Conservation (phyloP, 768 basidiomycete species). For the Phanerochaete sordida region DNA sequence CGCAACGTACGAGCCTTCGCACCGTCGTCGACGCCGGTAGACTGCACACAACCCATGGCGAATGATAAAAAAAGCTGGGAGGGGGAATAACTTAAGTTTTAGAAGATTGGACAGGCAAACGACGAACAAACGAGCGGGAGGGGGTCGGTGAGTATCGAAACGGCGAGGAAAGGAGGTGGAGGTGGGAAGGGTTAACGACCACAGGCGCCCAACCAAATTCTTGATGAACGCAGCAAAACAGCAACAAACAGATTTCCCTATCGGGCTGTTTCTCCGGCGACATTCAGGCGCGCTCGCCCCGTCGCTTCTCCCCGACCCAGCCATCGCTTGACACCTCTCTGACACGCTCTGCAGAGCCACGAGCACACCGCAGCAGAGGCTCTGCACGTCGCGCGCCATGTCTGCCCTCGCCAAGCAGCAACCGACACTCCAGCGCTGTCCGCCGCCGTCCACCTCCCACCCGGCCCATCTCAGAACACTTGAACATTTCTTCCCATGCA, state of each 20-base stretch:
- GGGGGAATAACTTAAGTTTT: neutral
- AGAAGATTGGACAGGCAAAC: neutral
- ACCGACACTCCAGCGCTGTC: no score
- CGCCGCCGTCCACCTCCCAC: no score
- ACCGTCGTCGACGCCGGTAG: conserved; percentile 68
- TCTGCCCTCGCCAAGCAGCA: no score
- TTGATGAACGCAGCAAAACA: neutral
- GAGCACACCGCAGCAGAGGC: neutral
- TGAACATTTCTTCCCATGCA: neutral
- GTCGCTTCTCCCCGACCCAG: neutral
- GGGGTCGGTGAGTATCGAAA: conserved; percentile 2
- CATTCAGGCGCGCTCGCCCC: neutral
- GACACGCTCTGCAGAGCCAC: neutral
- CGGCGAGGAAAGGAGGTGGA: neutral
- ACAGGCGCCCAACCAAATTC: neutral
- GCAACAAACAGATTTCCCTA: neutral
- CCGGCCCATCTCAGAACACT: neutral
- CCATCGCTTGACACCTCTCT: neutral
- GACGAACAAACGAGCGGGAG: conserved; percentile 7
- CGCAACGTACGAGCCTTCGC: conserved; percentile 47
- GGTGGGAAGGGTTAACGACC: conserved; percentile 6
- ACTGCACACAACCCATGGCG: conserved; percentile 73
- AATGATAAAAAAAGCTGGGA: conserved; percentile 9
- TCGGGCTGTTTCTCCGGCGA: neutral
- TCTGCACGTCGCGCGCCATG: no score